Percentiles rank a stretch among this genome's conserved stretches.
These are phyloP conservation scores for Laburnicola sp. DNA, from an alignment of 2,329 filamentous ascomycete genomes.

Conservation along the genomic window DNA sequence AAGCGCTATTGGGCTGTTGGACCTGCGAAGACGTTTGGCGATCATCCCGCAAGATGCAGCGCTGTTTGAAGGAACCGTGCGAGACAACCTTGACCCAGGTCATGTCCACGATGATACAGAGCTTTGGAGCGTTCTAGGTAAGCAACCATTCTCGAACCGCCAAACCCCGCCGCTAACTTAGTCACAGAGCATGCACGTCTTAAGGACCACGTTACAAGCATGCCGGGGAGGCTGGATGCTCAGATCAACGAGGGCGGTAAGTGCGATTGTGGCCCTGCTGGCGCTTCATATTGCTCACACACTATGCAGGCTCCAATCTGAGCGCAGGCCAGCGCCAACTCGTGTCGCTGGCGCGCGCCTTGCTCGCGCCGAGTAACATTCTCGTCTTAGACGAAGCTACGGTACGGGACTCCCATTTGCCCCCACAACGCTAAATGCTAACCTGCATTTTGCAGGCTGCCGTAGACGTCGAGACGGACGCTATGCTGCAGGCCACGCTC, in stretches of 20 bases:
- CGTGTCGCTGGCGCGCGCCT: slow-evolving; percentile 86
- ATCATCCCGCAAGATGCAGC: slow-evolving; percentile 98
- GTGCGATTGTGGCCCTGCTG: slow-evolving; percentile 34
- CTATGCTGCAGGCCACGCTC: slow-evolving; percentile 65
- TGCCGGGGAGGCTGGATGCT: slow-evolving; percentile 89
- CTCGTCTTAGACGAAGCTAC: slow-evolving; percentile 97
- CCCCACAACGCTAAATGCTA: slow-evolving; percentile 1
- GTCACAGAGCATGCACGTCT: slow-evolving; percentile 82
- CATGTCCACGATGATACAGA: slow-evolving; percentile 97
- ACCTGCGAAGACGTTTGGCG: slow-evolving; percentile 83
- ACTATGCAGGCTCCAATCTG: slow-evolving; percentile 67
- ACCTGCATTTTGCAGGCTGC: slow-evolving; percentile 54
- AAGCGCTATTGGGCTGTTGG: slow-evolving; percentile 83
- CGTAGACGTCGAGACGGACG: slow-evolving; percentile 71
- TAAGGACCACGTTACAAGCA: slow-evolving; percentile 82
- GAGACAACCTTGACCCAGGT: slow-evolving; percentile 93
- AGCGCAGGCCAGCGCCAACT: slow-evolving; percentile 95
- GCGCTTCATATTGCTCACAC: slow-evolving; percentile 5
- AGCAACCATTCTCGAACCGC: slow-evolving; percentile 42
- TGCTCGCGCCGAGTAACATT: slow-evolving; percentile 95
- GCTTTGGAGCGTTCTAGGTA: slow-evolving; percentile 91
- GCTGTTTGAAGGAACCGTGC: slow-evolving; percentile 87
- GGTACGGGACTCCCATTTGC: slow-evolving; percentile 55
- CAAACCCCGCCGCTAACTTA: slow-evolving; percentile 24
- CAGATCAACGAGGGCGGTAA: slow-evolving; percentile 90